phyloP scores from a whole-genome alignment of 108 stramenopile genomes.

The Poteriospumella lacustris region DNA sequence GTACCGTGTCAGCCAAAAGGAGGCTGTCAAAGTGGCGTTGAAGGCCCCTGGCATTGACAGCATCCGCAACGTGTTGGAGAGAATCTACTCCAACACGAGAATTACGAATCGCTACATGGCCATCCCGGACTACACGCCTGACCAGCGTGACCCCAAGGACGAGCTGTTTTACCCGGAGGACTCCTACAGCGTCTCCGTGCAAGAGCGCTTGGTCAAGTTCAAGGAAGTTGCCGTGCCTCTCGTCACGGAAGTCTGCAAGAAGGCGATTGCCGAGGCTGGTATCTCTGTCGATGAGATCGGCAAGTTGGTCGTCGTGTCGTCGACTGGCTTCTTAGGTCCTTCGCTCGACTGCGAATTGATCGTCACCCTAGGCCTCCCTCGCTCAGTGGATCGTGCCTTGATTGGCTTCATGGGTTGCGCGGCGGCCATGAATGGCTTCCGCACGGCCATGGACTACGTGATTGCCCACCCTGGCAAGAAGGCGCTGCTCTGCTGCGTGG shows the following conservation, averaged over 20 bases:
- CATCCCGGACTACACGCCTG: conserved; percentile 49
- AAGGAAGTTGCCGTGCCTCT: conserved; percentile 48
- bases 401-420: conserved; percentile 55
- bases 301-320: conserved; percentile 50
- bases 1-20: conserved; percentile 37
- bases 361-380: conserved; percentile 45
- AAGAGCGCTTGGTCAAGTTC: conserved; percentile 46
- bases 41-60: conserved; percentile 36
- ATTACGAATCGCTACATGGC: conserved; percentile 49
- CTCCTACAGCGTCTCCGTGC: conserved; percentile 27
- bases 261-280: conserved; percentile 47
- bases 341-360: conserved; percentile 51
- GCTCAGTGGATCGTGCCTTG: conserved; percentile 43
- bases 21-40: conserved; percentile 35
- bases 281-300: conserved; percentile 30
- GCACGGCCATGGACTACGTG: conserved; percentile 47
- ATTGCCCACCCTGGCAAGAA: conserved; percentile 47
- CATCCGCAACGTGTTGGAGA: conserved; percentile 43
- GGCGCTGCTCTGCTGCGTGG: conserved; percentile 46
- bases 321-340: conserved; percentile 50
- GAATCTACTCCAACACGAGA: conserved; percentile 51
- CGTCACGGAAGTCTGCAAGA: conserved; percentile 43
- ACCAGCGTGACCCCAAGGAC: conserved; percentile 28
- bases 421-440: conserved; percentile 54
- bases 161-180: conserved; percentile 42